These are phyloP conservation scores for Podaxis sp. DNA, from an alignment of 768 basidiomycete genomes.

Conservation along the genomic window DNA sequence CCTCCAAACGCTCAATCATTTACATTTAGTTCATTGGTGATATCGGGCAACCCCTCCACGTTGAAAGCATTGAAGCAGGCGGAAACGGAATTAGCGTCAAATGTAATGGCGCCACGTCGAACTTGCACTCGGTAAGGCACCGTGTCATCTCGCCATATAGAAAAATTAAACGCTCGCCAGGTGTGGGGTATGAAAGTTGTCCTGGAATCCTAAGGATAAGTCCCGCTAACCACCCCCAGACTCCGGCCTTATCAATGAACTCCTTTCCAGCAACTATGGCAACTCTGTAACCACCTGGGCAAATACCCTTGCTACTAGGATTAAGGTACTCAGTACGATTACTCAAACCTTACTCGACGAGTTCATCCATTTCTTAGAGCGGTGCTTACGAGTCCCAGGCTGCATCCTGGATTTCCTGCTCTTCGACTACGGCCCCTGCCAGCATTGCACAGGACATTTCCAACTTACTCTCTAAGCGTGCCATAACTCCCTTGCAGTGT, in stretches of 20 bases:
- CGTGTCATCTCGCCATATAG: not conserved
- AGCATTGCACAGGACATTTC: conserved; percentile 33
- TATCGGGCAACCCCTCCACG: conserved; percentile 50
- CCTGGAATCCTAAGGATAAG: not conserved
- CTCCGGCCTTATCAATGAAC: conserved; percentile 39
- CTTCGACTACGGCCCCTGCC: conserved; percentile 33
- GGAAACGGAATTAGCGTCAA: conserved; percentile 42
- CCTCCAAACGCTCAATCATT: not conserved
- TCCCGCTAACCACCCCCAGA: conserved; percentile 25
- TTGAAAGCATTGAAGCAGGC: conserved; percentile 42
- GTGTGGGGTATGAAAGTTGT: conserved; percentile 34
- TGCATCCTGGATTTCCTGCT: conserved; percentile 39
- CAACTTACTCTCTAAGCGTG: conserved; percentile 26
- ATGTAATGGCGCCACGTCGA: conserved; percentile 39
- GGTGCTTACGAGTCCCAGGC: conserved; percentile 31
- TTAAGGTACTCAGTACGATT: conserved; percentile 30
- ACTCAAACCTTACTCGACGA: not conserved
- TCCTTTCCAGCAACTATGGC: conserved; percentile 32
- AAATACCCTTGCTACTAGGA: conserved; percentile 36
- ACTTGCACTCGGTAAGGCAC: conserved; percentile 42
- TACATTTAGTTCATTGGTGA: conserved; percentile 42
- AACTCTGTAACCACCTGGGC: conserved; percentile 41
- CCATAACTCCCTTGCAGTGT: conserved; percentile 42
- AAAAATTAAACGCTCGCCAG: conserved; percentile 19
- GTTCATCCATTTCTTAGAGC: conserved; percentile 22